phyloP scores from a whole-genome alignment of 768 basidiomycete genomes.

The Russula abietina region DNA sequence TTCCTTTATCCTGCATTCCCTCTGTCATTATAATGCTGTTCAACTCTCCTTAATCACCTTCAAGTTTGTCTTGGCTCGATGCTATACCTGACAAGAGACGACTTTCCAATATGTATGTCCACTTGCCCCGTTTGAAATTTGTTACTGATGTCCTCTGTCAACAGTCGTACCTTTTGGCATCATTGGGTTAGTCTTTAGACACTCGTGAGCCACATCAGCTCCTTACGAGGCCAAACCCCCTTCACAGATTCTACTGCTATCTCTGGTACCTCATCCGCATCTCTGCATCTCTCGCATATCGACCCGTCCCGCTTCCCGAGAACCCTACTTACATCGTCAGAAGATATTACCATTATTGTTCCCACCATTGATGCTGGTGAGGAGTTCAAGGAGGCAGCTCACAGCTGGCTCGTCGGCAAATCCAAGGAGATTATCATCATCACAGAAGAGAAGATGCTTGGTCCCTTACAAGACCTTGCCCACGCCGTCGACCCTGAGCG shows the following conservation, averaged over 20 bases:
- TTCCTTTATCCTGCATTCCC: constrained; percentile 26
- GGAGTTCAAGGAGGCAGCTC: constrained; percentile 90
- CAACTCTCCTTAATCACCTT: neutral
- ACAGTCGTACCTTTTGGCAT: constrained; percentile 85
- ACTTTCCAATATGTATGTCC: constrained; percentile 82
- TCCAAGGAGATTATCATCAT: constrained; percentile 79
- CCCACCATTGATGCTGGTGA: constrained; percentile 95
- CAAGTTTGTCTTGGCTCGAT: constrained; percentile 34
- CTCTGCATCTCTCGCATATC: constrained; percentile 69
- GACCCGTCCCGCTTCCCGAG: constrained; percentile 84
- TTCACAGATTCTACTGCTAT: constrained; percentile 80
- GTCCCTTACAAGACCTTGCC: constrained; percentile 83
- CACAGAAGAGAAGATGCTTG: constrained; percentile 85
- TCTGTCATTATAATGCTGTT: constrained; percentile 20
- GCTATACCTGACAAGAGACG: constrained; percentile 88
- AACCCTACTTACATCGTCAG: constrained; percentile 85
- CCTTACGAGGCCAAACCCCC: neutral
- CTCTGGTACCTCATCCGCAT: constrained; percentile 89
- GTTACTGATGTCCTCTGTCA: constrained; percentile 7
- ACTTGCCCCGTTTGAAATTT: neutral
- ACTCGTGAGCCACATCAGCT: neutral
- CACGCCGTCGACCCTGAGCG: constrained; percentile 77
- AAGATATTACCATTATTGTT: constrained; percentile 95
- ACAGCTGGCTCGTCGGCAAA: constrained; percentile 86
- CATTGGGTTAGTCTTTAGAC: constrained; percentile 56